Evolutionary conservation across 148 eudicot species (phyloP).

Genomic region (Linanthus parryae): DNA sequence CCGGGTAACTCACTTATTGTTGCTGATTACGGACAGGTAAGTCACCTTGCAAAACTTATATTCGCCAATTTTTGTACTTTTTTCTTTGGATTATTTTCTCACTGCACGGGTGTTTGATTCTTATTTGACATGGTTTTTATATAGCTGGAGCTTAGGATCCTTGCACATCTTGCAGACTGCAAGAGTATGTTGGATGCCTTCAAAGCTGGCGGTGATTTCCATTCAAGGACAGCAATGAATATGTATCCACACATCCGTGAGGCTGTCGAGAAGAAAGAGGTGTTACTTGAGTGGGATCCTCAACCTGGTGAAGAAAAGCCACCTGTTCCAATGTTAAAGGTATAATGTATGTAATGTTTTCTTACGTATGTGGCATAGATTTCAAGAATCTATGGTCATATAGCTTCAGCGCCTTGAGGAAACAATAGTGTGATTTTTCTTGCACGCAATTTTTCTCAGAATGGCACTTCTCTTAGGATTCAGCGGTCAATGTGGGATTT

Average conservation of each 20-base stretch:
- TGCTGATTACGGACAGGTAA: constrained; percentile 99
- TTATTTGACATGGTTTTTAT: constrained; percentile 11
- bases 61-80: not conserved
- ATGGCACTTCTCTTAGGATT: too few species aligned
- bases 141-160: constrained; percentile 96
- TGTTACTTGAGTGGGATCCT: constrained; percentile 96
- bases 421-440: not conserved
- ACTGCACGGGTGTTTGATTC: not conserved
- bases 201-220: constrained; percentile 96
- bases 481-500: too few species aligned
- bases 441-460: too few species aligned
- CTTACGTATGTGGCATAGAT: not conserved
- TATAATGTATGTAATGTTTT: constrained; percentile 11
- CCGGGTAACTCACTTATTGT: constrained; percentile 91
- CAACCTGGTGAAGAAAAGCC: constrained; percentile 93
- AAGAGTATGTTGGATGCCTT: constrained; percentile 99
- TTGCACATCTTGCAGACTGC: constrained; percentile 95
- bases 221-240: constrained; percentile 99
- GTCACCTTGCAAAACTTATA: not conserved
- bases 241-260: constrained; percentile 95
- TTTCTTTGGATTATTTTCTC: not conserved
- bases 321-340: constrained; percentile 93
- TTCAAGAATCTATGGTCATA: not conserved
- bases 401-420: not conserved
- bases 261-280: constrained; percentile 63